Base-by-base conservation (phyloP, 192 early-diverging fungal species). In the Powellomyces hirtus region DNA sequence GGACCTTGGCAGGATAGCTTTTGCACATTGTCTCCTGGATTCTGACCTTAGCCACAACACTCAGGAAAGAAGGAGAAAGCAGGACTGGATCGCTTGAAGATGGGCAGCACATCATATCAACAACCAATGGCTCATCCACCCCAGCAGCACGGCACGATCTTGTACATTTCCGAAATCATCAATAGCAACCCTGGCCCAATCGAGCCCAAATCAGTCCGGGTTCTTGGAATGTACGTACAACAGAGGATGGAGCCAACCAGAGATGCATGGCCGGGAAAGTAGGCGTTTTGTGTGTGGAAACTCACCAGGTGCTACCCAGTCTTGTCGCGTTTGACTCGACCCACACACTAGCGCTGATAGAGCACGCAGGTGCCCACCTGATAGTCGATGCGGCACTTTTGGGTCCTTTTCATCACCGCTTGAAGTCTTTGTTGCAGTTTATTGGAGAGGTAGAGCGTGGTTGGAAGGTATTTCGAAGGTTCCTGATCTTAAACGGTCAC, bases 371-470 rank as follows among this genome's bases (percentile, higher is more conserved):
- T 4, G 8, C 61, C 2, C 38, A 22, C 24, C 67, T 78, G 31
- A 38, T 71, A 4, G 59, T 78, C 2, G 76, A 78, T 38, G 52
- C 71, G 0, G 14, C 52, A 5, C 76, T 78, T 14, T 68, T 78
- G 30, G 76, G 76, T 13, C 38, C 59, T 4, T 64, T 78, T 29
- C 34, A 42, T 24, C 66, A 78, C 51, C 44, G 61, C 6, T 6
- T 59, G 8, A 78, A 74, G 51, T 45, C 71, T 6, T 38, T 78
- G 29, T 49, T 78, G 44, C 71, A 78, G 67, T 63, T 72, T 35
- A 67, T 76, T 46, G 69, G 69, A 20, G 57, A 76, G 26, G 18
- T 75, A 20, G 74, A 75, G 22, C n/a, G 37, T 18, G 55, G 44
- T 24, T 52, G 60, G 38, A 29, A 16, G 63, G 68, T 64, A 18